Base-by-base conservation (phyloP, 2,329 filamentous ascomycete genomes). In the Pseudonectria foliicola region DNA sequence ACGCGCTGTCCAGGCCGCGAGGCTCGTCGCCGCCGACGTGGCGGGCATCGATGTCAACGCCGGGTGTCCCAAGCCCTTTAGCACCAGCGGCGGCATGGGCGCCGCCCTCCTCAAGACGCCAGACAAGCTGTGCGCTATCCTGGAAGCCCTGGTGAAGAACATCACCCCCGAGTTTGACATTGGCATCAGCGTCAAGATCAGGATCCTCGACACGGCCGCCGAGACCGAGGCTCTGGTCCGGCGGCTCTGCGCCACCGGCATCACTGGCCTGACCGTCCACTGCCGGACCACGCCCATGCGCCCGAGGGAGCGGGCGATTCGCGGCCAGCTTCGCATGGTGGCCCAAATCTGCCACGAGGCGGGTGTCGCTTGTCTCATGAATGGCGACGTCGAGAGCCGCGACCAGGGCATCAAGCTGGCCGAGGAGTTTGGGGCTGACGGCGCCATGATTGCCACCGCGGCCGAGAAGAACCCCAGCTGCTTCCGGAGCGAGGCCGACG, bases 41-140 rank as follows among this genome's bases (percentile, higher is more conserved):
- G 80, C 82, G 1, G 92, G 92, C 40, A 95, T 98, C 49, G 92
- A 96, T 59, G 83, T 98, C 43, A 98, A 98, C 59, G 88, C 92
- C 0, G 92, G 92, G n/a, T 98, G 92, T 56, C 92, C 92, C 1
- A 98, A 98, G 62, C 85, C 90, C 1, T 98, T 98, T 62, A 94
- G 85, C 54, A 95, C 90, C 3, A 76, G 75, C 43, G 88, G 88
- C 40, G 92, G 92, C 31, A 98, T 98, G 92, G 92, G 92, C 31
- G 92, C 92, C 0, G 90, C 89, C 2, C 73, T 98, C 13, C 73
- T 98, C 12, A 77, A 77, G 48, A 90, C 83, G 0, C 90, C 92
- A 0, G 89, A 96, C 45, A 79, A 76, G 52, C 74, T 98, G 1
- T 83, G 80, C 49, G 73, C 80, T 0, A 98, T 98, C 45, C 71